These are phyloP conservation scores for Vigna unguiculata DNA, from an alignment of 306 rosid species.

Conservation along the genomic window DNA sequence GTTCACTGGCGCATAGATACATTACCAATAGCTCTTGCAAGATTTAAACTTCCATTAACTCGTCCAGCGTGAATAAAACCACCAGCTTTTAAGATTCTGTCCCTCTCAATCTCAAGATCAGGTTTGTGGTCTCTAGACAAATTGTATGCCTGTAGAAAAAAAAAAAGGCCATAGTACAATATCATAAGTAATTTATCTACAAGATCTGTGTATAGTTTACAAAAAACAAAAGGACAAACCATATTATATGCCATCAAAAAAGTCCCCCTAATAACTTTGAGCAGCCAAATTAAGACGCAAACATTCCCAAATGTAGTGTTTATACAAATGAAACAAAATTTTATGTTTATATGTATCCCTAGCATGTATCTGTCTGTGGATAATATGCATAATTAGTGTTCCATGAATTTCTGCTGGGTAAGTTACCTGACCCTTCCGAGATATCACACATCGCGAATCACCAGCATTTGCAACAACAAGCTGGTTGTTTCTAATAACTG, in stretches of 20 bases:
- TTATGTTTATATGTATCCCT: slow-evolving; percentile 16
- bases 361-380: not conserved
- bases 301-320: slow-evolving; percentile 9
- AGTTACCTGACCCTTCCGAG: slow-evolving; percentile 93
- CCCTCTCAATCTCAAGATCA: slow-evolving; percentile 90
- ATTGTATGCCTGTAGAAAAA: slow-evolving; percentile 80
- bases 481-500: slow-evolving; percentile 75
- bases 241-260: slow-evolving; percentile 19
- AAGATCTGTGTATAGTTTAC: slow-evolving; percentile 25
- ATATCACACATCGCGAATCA: slow-evolving; percentile 95
- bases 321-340: slow-evolving; percentile 7
- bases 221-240: slow-evolving; percentile 22
- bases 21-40: slow-evolving; percentile 95
- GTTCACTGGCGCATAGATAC: slow-evolving; percentile 27
- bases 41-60: slow-evolving; percentile 96
- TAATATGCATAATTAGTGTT: slow-evolving; percentile 23
- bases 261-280: not conserved
- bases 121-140: slow-evolving; percentile 98
- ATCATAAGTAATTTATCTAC: not conserved
- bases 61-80: slow-evolving; percentile 98
- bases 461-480: slow-evolving; percentile 97
- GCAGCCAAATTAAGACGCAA: slow-evolving; percentile 3
- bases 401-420: slow-evolving; percentile 25
- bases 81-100: slow-evolving; percentile 90
- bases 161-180: slow-evolving; percentile 43